These are phyloP conservation scores for Excoecaria cochinchinensis DNA, from an alignment of 345 rosid genomes.

Conservation along the genomic window DNA sequence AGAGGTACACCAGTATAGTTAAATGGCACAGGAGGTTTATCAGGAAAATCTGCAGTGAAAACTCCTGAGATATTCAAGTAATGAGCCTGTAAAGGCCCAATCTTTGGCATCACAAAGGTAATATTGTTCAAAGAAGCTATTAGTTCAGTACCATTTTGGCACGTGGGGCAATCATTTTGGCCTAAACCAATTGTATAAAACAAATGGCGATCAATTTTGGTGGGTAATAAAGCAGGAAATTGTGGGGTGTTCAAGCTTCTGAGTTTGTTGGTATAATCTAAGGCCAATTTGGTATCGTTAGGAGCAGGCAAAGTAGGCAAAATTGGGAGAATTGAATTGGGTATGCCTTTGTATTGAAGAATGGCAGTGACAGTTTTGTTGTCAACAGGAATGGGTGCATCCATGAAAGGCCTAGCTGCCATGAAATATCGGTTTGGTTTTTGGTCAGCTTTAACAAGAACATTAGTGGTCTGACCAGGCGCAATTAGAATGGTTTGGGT, in stretches of 20 bases:
- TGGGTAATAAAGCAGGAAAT: neutral
- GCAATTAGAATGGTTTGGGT: constrained; percentile 48
- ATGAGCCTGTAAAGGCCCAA: constrained; percentile 27
- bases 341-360: neutral
- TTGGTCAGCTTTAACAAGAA: constrained; percentile 59
- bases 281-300: neutral
- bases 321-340: neutral
- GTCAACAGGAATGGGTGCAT: constrained; percentile 64
- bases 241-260: neutral
- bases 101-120: constrained; percentile 31
- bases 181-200: neutral
- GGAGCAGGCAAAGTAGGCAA: neutral
- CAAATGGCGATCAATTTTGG: neutral
- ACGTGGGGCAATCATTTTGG: constrained; percentile 5
- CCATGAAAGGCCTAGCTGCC: constrained; percentile 73
- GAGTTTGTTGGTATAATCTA: neutral
- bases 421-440: constrained; percentile 42
- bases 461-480: constrained; percentile 84
- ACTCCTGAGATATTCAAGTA: constrained; percentile 26
- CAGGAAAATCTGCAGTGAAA: constrained; percentile 21
- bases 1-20: constrained; percentile 29
- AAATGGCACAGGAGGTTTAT: constrained; percentile 21
- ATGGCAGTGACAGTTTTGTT: constrained; percentile 56
- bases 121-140: constrained; percentile 31
- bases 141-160: constrained; percentile 24